These are phyloP conservation scores for Abortiporus biennis DNA, from an alignment of 1,284 basidiomycete genomes.

Conservation along the genomic window DNA sequence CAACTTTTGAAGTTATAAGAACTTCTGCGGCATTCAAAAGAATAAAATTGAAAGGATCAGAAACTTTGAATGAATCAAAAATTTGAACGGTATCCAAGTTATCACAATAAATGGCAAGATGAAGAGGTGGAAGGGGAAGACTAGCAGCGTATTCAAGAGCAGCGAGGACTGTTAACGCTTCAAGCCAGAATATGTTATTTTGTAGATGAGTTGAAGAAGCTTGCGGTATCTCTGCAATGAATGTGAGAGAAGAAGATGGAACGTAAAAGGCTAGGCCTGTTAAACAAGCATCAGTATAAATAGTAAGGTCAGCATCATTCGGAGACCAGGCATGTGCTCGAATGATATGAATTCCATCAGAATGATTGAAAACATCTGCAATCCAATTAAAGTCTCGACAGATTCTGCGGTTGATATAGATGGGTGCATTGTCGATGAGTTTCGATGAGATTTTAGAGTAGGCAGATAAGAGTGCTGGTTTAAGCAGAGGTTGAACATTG, in stretches of 20 bases:
- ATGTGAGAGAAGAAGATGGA: background rate
- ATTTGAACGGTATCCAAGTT: background rate
- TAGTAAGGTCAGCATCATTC: conserved; percentile 8
- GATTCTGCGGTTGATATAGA: conserved; percentile 26
- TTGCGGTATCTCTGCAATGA: background rate
- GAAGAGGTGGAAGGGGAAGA: background rate
- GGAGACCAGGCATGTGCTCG: conserved; percentile 19
- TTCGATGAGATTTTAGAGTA: conserved; percentile 32
- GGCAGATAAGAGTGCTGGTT: conserved; percentile 23
- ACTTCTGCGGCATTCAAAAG: conserved; percentile 16
- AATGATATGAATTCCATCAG: conserved; percentile 25
- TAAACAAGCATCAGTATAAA: background rate
- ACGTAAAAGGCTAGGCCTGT: background rate
- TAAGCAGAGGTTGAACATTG: conserved; percentile 30
- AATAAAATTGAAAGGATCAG: background rate
- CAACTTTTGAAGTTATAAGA: conserved; percentile 14
- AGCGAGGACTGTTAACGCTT: background rate
- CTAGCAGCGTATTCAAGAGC: background rate
- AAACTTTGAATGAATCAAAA: background rate
- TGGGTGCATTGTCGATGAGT: background rate
- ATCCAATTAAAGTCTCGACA: conserved; percentile 28
- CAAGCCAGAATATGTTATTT: background rate
- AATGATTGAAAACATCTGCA: conserved; percentile 14
- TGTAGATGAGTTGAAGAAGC: background rate
- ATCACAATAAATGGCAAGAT: background rate